Evolutionary conservation across 2,329 filamentous ascomycete genomes (phyloP).

Genomic region (Cercospora sp.): DNA sequence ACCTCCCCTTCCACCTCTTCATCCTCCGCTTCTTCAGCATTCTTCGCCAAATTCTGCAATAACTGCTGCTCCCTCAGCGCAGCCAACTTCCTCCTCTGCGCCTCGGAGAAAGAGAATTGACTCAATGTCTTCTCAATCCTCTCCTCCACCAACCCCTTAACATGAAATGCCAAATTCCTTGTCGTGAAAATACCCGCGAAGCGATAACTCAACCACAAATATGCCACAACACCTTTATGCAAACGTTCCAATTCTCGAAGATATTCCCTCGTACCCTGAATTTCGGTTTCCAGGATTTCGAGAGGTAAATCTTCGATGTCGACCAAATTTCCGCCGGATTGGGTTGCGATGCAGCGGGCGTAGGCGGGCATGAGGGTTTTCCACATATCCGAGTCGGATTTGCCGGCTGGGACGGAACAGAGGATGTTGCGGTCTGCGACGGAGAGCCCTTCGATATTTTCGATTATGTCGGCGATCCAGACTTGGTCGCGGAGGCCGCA

Average conservation of each 20-base stretch:
- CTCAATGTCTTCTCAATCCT: constrained; percentile 67
- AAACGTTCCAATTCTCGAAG: constrained; percentile 71
- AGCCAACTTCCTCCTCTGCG: constrained; percentile 31
- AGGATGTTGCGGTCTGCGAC: constrained; percentile 75
- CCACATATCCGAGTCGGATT: constrained; percentile 52
- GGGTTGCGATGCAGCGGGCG: constrained; percentile 68
- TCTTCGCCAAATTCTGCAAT: constrained; percentile 11
- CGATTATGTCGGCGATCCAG: constrained; percentile 70
- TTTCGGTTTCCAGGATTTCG: constrained; percentile 65
- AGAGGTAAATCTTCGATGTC: constrained; percentile 71
- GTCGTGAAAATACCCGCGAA: constrained; percentile 78
- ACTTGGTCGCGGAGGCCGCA: constrained; percentile 64
- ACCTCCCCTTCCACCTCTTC: constrained; percentile 38
- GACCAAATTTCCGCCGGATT: constrained; percentile 66
- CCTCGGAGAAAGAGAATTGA: constrained; percentile 52
- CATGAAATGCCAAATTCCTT: constrained; percentile 72
- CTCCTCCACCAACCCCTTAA: constrained; percentile 74
- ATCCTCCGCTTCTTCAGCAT: constrained; percentile 37
- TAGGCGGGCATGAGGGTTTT: constrained; percentile 59
- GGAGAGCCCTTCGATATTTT: constrained; percentile 65
- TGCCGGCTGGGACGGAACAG: constrained; percentile 65
- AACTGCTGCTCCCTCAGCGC: constrained; percentile 33
- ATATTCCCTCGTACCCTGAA: constrained; percentile 54
- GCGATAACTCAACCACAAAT: constrained; percentile 90
- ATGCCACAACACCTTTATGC: constrained; percentile 79